Base-by-base conservation (phyloP, 306 rosid species). In the Acacia confusa region DNA sequence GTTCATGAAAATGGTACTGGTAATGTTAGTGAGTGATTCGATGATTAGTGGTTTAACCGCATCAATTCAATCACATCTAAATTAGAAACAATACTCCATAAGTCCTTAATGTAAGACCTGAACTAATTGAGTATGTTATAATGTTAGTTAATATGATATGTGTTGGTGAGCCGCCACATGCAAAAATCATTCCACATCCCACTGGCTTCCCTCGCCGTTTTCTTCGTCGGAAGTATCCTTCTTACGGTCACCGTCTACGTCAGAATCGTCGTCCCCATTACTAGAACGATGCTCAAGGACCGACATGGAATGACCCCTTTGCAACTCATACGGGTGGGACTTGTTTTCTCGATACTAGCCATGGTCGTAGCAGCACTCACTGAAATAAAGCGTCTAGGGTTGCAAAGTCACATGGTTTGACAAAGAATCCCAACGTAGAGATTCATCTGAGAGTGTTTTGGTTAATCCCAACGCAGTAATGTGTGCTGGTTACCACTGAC, bases 111-210 rank as follows among this genome's bases (percentile, higher is more conserved):
- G 8, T 36, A 36, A 36, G 8, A 36, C 40, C 7, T 36, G 40
- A 36, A 36, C 40, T 6, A 36, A 36, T 5, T 36, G 0, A 34
- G 1, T 34, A 34, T 0, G 38, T 1, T 34, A 36, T 0, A 6
- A 6, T 36, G 6, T 6, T 6, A 4, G 1, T 36, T 36, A 36
- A 5, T 36, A 34, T 0, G 6, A 34, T 34, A 4, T 34, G 36
- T 34, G 4, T 34, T 4, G 36, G 6, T 34, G 36, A 30, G 32
- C 85, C 88, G 94, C 69, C 88, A 88, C 82, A 81, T 94, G 0
- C 97, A 94, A 16, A 89, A 87, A 61, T 76, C 91, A 1, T 94
- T 92, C 53, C 61, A 86, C 76, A 94, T 94, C 57, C 98, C 97
- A 0, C 77, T 95, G 0, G 97, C 97, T 3, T 91, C 98, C 9